A percentile compares a stretch with the other conserved stretches of the same genome.
These are phyloP conservation scores for Alnus glutinosa DNA, from an alignment of 306 rosid genomes.

Conservation along the genomic window DNA sequence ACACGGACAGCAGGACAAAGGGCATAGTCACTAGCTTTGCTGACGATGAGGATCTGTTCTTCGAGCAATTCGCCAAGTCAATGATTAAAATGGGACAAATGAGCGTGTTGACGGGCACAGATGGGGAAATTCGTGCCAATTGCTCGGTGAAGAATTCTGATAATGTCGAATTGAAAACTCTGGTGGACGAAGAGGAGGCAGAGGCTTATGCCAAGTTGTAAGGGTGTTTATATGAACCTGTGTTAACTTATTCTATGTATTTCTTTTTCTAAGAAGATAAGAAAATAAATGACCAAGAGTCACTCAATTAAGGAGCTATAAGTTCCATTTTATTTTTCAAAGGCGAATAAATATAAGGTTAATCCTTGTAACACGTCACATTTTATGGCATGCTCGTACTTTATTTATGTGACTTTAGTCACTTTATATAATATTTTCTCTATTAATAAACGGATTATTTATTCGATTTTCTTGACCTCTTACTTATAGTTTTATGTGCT, in stretches of 20 bases:
- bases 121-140: conserved; percentile 66
- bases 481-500: too few relatives aligned
- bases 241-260: neutral
- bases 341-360: too few relatives aligned
- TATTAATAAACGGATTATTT: too few relatives aligned
- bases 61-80: conserved; percentile 50
- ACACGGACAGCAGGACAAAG: conserved; percentile 42
- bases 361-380: too few relatives aligned
- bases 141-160: conserved; percentile 54
- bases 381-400: too few relatives aligned
- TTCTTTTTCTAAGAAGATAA: neutral
- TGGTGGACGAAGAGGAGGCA: conserved; percentile 30
- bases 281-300: too few relatives aligned
- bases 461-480: too few relatives aligned
- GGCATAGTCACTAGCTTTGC: conserved; percentile 58
- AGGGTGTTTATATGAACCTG: neutral
- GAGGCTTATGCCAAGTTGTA: conserved; percentile 20
- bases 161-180: conserved; percentile 28
- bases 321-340: too few relatives aligned
- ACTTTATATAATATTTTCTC: too few relatives aligned
- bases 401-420: too few relatives aligned
- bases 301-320: too few relatives aligned
- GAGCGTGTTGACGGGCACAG: conserved; percentile 51
- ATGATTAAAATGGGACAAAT: conserved; percentile 78
- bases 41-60: conserved; percentile 47